Percentiles rank a stretch among this genome's conserved stretches.
phyloP scores from a whole-genome alignment of 805 yeast species.

The Kazachstania kunashirensis region DNA sequence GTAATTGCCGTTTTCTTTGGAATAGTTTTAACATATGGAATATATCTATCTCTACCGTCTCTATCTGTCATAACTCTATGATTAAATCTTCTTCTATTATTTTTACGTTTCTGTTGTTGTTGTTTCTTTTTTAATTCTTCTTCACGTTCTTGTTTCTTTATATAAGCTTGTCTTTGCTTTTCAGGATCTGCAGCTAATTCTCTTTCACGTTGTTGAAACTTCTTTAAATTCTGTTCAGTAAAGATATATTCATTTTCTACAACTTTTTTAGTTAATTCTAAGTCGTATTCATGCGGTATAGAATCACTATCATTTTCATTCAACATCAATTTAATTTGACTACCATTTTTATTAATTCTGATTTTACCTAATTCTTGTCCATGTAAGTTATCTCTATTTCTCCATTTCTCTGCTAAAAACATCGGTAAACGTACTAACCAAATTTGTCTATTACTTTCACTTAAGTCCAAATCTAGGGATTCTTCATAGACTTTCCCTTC shows the following conservation, averaged over 20 bases:
- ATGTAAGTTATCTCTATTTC: constrained; percentile 45
- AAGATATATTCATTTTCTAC: constrained; percentile 83
- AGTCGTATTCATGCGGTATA: constrained; percentile 78
- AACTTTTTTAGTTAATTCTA: constrained; percentile 64
- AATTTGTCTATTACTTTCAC: constrained; percentile 55
- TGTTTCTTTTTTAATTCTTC: constrained; percentile 31
- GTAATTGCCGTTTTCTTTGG: constrained; percentile 78
- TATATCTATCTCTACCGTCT: constrained; percentile 38
- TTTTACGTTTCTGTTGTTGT: constrained; percentile 32
- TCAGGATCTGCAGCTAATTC: constrained; percentile 31
- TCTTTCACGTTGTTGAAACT: constrained; percentile 35
- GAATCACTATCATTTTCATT: constrained; percentile 40
- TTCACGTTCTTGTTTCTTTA: constrained; percentile 28
- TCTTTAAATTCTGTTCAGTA: constrained; percentile 71
- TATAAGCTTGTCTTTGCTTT: constrained; percentile 29
- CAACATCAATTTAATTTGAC: constrained; percentile 46
- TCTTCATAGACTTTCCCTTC: constrained; percentile 41
- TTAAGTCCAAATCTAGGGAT: constrained; percentile 66
- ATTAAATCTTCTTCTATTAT: constrained; percentile 27
- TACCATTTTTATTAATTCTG: constrained; percentile 50
- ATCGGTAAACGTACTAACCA: constrained; percentile 92
- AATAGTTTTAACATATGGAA: constrained; percentile 80
- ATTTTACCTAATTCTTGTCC: constrained; percentile 79
- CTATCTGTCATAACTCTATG: constrained; percentile 32
- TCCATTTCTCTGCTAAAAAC: constrained; percentile 76